Percentiles rank a stretch among this genome's conserved stretches.
phyloP scores from a whole-genome alignment of 441 rosid genomes.

The Syzygium syzygioides region DNA sequence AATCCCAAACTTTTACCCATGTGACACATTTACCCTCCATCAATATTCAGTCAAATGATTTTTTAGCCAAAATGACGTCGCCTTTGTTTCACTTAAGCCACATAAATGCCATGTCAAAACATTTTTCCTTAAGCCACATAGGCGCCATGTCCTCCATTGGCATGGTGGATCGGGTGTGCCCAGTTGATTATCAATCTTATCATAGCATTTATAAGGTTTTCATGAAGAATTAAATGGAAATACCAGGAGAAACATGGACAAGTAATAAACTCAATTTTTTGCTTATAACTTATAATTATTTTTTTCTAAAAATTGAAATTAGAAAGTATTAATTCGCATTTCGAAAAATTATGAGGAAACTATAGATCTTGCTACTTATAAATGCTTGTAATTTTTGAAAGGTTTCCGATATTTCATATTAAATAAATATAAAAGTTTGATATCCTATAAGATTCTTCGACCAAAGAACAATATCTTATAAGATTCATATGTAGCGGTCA shows the following conservation, averaged over 20 bases:
- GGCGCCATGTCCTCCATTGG: background rate
- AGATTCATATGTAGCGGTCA: background rate
- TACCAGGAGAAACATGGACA: fast-evolving
- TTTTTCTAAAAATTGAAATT: background rate
- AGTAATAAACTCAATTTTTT: background rate
- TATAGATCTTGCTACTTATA: background rate
- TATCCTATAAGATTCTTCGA: background rate
- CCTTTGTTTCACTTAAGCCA: no score
- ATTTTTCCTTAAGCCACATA: no score
- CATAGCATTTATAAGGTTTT: background rate
- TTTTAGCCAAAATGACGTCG: no score
- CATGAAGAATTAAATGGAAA: background rate
- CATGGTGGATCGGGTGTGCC: background rate
- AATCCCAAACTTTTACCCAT: no score
- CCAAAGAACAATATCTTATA: background rate
- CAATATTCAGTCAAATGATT: no score
- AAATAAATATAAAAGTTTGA: background rate
- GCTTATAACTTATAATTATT: background rate
- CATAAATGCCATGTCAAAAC: no score
- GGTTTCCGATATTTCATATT: background rate
- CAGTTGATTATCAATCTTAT: background rate
- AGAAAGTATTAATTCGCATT: background rate
- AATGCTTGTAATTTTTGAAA: background rate
- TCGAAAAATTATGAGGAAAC: background rate
- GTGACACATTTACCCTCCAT: no score